Base-by-base conservation (phyloP, 2,329 filamentous ascomycete species). In the Chaetothyriales sp. region DNA sequence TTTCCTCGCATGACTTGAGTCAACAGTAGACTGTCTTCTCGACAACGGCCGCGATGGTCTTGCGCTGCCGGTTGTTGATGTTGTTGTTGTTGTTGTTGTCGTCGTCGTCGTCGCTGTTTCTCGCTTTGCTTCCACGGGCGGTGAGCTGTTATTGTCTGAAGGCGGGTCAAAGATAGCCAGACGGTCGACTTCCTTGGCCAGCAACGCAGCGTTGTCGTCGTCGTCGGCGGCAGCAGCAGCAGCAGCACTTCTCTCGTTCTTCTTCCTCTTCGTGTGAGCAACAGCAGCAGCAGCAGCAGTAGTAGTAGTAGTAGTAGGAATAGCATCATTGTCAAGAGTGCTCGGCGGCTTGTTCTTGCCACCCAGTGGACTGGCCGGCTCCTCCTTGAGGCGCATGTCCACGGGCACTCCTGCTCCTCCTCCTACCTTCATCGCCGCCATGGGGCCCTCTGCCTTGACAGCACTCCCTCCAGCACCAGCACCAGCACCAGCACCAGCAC, bases 401-500 rank as follows among this genome's bases (percentile, higher is more conserved):
- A 12, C 12, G 10, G 15, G 12, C 10, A 12, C 32, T 3, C 3
- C 22, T 25, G 22, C 22, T 25, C 22, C 22, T 25, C 3, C 22
- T 25, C 22, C 22, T 6, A 25, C 22, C 22, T 6, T 25, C 22
- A 25, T 25, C 22, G 22, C 22, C 22, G 22, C 22, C 22, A 25
- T 25, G 22, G 22, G 22, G 3, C 10, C 10, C 10, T 22, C 18
- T 2, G 36, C 36, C 15, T 42, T 19, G 22, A 18, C n/a, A 44
- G 25, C 32, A 44, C 47, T 43, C 18, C 49, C 44, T 2, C 49
- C 25, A 47, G n/a, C 26, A 20, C 12, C 44, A 32, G 46, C 15
- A 39, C 44, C 20, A 61, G 60, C 62, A 63, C 66, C 51, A 64
- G 64, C 47, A 64, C 73, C 65, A 69, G 70, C 59, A 67, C 69